Evolutionary conservation across 139 green algal species (phyloP).

Genomic region (Chlamydomonas schloesseri): DNA sequence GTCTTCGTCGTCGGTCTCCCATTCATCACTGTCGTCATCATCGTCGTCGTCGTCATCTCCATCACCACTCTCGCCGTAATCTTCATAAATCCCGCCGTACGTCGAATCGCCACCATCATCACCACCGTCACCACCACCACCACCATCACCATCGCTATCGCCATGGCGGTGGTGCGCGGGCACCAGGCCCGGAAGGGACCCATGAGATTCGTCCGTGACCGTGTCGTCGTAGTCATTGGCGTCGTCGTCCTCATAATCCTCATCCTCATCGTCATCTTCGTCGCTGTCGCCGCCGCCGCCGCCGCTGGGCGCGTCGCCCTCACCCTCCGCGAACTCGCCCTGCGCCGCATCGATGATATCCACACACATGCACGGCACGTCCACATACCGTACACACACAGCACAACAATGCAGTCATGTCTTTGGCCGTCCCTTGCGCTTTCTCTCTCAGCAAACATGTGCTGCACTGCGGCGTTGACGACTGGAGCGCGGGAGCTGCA

Average conservation of each 20-base stretch:
- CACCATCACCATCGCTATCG: not conserved
- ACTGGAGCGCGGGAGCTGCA: too few species aligned
- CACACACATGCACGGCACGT: too few species aligned
- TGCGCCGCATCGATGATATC: too few species aligned
- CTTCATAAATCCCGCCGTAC: not conserved
- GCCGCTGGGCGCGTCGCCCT: not conserved
- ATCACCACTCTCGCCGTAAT: too few species aligned
- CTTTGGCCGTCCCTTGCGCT: too few species aligned
- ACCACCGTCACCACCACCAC: not conserved
- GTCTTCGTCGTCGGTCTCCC: slow-evolving; percentile 18
- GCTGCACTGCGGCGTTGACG: too few species aligned
- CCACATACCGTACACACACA: too few species aligned
- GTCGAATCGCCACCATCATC: not conserved
- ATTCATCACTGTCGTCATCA: not conserved
- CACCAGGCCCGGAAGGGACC: too few species aligned
- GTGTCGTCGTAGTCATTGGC: not conserved
- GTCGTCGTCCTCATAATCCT: not conserved
- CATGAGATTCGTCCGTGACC: too few species aligned
- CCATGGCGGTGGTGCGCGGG: too few species aligned
- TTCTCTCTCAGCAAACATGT: too few species aligned
- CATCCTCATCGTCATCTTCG: not conserved
- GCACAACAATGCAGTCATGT: too few species aligned
- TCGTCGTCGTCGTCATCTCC: not conserved
- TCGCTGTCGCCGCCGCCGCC: not conserved
- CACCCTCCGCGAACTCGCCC: not conserved